phyloP scores from a whole-genome alignment of 2,329 filamentous ascomycete species.

The Monosporascus sp. region DNA sequence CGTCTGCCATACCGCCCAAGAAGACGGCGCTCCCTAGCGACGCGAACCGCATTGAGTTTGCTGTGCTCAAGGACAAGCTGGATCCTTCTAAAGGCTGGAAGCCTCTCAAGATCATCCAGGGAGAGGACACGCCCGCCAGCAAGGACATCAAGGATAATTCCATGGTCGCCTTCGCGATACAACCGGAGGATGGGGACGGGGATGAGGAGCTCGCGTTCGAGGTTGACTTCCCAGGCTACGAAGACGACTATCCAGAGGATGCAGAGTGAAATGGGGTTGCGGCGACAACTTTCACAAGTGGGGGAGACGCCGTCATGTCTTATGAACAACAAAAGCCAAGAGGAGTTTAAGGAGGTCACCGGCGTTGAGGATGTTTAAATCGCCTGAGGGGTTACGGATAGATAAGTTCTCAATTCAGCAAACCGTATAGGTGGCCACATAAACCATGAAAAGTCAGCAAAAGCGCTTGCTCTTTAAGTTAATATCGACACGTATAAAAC shows the following conservation, averaged over 20 bases:
- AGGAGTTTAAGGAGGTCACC: too few relatives aligned
- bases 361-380: too few relatives aligned
- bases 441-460: too few relatives aligned
- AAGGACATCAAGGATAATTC: conserved; percentile 42
- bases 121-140: conserved; percentile 33
- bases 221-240: conserved; percentile 37
- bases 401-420: too few relatives aligned
- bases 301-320: neutral
- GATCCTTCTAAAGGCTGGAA: conserved; percentile 47
- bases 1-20: conserved; percentile 25
- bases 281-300: neutral
- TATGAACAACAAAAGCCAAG: too few relatives aligned
- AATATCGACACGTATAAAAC: too few relatives aligned
- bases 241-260: conserved; percentile 35
- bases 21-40: conserved; percentile 34
- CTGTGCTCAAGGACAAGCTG: conserved; percentile 35
- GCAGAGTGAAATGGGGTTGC: conserved; percentile 11
- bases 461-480: too few relatives aligned
- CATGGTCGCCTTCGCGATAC: conserved; percentile 45
- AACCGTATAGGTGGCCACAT: too few relatives aligned
- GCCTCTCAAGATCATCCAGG: conserved; percentile 31
- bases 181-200: conserved; percentile 30
- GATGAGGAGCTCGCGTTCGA: conserved; percentile 35
- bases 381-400: too few relatives aligned
- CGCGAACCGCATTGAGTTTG: conserved; percentile 42